Conservation (phyloP, 2,329 filamentous ascomycete genomes). For the Cladosporium phlei region DNA sequence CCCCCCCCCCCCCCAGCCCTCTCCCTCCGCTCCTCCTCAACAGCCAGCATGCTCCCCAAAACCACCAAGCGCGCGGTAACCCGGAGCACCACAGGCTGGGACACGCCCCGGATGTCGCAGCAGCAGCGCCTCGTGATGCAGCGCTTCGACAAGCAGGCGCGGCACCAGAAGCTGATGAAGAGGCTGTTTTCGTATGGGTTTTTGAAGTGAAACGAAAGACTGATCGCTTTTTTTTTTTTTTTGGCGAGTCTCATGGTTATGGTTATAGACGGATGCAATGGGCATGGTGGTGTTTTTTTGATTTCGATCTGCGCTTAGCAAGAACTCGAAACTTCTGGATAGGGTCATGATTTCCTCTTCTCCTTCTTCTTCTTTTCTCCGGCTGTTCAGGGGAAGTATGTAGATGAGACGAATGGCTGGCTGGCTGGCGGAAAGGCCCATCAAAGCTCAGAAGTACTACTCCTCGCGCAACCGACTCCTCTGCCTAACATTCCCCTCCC, state of each 20-base stretch:
- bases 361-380: too few relatives aligned
- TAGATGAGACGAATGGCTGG: too few relatives aligned
- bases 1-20: background rate
- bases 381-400: too few relatives aligned
- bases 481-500: background rate
- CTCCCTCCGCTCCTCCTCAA: constrained; percentile 13
- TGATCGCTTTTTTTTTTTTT: background rate
- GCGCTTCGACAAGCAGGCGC: constrained; percentile 9
- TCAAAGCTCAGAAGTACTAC: too few relatives aligned
- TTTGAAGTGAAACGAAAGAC: background rate
- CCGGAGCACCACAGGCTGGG: constrained; percentile 4
- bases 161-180: constrained; percentile 4
- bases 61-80: background rate
- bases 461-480: constrained; percentile 4
- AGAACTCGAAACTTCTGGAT: too few relatives aligned
- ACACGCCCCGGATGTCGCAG: constrained; percentile 10
- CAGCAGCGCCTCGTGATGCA: constrained; percentile 11
- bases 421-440: too few relatives aligned
- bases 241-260: background rate
- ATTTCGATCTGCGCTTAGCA: too few relatives aligned
- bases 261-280: too few relatives aligned
- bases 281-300: too few relatives aligned
- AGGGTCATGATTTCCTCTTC: too few relatives aligned
- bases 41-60: constrained; percentile 11
- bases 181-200: constrained; percentile 8